These are phyloP conservation scores for Cystobasidium sp. DNA, from an alignment of 1,284 basidiomycete genomes.

Conservation along the genomic window DNA sequence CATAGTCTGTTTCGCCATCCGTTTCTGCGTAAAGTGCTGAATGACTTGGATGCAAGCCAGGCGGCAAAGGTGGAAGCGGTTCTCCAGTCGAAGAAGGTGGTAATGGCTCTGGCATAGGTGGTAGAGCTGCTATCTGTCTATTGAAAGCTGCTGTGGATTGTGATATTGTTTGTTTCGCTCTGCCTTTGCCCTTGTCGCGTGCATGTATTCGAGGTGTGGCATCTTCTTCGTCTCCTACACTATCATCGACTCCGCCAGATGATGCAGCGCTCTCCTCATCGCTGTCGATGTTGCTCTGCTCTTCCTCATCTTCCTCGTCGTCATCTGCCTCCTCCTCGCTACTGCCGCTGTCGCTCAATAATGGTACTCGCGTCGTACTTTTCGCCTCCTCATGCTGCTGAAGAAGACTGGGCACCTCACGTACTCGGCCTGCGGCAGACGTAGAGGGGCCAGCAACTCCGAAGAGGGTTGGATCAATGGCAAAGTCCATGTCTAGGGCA, in stretches of 20 bases:
- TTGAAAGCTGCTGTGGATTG: not conserved
- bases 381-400: slow-evolving; percentile 20
- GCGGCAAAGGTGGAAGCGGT: slow-evolving; percentile 15
- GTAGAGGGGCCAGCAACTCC: slow-evolving; percentile 39
- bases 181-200: slow-evolving; percentile 39
- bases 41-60: not conserved
- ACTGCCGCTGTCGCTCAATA: slow-evolving; percentile 33
- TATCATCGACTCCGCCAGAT: slow-evolving; percentile 12
- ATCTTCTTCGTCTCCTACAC: slow-evolving; percentile 7
- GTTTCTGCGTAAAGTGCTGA: slow-evolving; percentile 15
- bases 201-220: not conserved
- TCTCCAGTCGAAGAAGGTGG: not conserved
- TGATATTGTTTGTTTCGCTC: not conserved
- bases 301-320: slow-evolving; percentile 24
- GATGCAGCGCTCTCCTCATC: slow-evolving; percentile 2
- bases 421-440: slow-evolving; percentile 27
- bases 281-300: not conserved
- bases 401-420: slow-evolving; percentile 34
- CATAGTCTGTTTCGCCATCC: slow-evolving; percentile 32
- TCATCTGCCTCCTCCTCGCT: slow-evolving; percentile 15
- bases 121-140: not conserved
- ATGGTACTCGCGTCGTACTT: slow-evolving; percentile 13
- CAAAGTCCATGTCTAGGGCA: slow-evolving; percentile 33
- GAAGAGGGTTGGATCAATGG: slow-evolving; percentile 45
- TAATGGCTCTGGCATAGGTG: slow-evolving; percentile 9